phyloP scores from a whole-genome alignment of 2,329 filamentous ascomycete species.

The Tolypocladium tundrense region DNA sequence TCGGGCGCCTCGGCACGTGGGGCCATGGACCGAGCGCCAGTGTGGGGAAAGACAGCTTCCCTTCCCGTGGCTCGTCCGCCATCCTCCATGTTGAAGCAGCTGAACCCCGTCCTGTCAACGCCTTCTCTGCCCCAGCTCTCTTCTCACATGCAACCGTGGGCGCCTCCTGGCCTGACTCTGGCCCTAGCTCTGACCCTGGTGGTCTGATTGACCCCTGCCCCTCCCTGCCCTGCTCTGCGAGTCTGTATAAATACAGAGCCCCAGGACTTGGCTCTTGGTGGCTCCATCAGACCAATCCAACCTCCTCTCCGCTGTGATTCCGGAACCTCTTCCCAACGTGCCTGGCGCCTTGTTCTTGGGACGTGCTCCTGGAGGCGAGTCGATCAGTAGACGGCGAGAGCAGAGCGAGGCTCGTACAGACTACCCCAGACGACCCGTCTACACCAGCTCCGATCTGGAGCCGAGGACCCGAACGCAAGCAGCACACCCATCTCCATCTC shows the following conservation, averaged over 20 bases:
- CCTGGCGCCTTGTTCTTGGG: too few species aligned
- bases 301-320: too few species aligned
- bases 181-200: neutral
- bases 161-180: neutral
- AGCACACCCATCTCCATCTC: neutral
- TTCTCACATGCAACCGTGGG: neutral
- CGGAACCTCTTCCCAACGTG: too few species aligned
- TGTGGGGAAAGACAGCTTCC: neutral
- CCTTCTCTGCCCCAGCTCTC: neutral
- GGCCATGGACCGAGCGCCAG: neutral
- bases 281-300: too few species aligned
- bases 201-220: neutral
- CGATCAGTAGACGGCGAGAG: too few species aligned
- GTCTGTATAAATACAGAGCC: neutral
- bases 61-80: neutral
- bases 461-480: neutral
- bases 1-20: neutral
- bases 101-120: neutral
- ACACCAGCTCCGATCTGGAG: neutral
- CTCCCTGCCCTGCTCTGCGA: too few species aligned
- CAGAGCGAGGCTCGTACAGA: too few species aligned
- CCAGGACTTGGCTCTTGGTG: too few species aligned
- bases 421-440: neutral
- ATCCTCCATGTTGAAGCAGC: neutral
- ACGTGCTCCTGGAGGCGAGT: too few species aligned